Conservation (phyloP, 2,329 filamentous ascomycete species). For the Ampelomyces quisqualis region DNA sequence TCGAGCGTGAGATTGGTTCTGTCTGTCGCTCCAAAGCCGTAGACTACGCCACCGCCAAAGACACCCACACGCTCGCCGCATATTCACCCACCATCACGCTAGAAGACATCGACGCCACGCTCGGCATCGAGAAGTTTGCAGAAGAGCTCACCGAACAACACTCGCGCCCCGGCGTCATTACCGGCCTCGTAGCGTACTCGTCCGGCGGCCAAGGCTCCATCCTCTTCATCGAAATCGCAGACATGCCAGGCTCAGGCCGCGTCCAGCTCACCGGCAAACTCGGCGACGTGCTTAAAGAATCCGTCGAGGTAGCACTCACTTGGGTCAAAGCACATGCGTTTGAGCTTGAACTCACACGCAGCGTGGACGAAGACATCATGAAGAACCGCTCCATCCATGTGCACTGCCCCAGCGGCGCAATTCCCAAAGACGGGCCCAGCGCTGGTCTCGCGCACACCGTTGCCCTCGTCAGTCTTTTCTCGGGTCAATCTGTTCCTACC, state of each 20-base stretch:
- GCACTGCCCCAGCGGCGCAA: slow-evolving; percentile 90
- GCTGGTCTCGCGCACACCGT: slow-evolving; percentile 94
- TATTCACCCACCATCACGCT: slow-evolving; percentile 75
- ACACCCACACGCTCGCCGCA: slow-evolving; percentile 61
- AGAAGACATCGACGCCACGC: slow-evolving; percentile 82
- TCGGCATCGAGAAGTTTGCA: slow-evolving; percentile 91
- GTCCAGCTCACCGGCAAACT: slow-evolving; percentile 96
- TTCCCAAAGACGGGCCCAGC: slow-evolving; percentile 83
- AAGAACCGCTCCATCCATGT: slow-evolving; percentile 92
- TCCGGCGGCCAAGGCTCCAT: slow-evolving; percentile 90
- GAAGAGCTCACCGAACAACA: slow-evolving; percentile 91
- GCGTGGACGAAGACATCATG: slow-evolving; percentile 90
- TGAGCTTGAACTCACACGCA: slow-evolving; percentile 78
- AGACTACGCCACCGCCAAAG: slow-evolving; percentile 87
- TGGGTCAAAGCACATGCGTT: slow-evolving; percentile 98
- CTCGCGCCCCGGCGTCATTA: slow-evolving; percentile 83
- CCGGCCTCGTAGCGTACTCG: slow-evolving; percentile 91
- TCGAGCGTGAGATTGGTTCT: slow-evolving; percentile 92
- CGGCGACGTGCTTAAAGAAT: slow-evolving; percentile 95
- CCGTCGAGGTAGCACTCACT: slow-evolving; percentile 89
- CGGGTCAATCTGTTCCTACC: slow-evolving; percentile 79
- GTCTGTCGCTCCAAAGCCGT: slow-evolving; percentile 87
- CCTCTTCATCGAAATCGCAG: slow-evolving; percentile 95
- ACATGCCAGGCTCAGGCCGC: slow-evolving; percentile 90
- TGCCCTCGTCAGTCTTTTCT: slow-evolving; percentile 87